Percentiles rank a stretch among this genome's conserved stretches.
phyloP scores from a whole-genome alignment of 305 asterid genomes.

The Striga hermonthica region DNA sequence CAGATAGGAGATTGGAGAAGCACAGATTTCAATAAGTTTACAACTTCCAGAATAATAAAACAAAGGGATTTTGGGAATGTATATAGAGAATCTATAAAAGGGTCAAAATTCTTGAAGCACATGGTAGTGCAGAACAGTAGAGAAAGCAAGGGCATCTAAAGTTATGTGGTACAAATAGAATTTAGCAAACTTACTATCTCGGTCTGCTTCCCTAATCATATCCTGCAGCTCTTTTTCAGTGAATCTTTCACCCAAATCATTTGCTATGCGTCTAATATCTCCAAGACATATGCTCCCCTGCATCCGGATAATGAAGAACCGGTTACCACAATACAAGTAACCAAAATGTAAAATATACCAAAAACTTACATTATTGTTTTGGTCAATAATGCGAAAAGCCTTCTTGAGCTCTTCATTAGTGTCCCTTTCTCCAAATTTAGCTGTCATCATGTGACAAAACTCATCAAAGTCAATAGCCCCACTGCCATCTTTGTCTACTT shows the following conservation, averaged over 20 bases:
- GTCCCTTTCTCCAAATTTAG: slow-evolving; percentile 91
- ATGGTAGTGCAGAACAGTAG: neutral
- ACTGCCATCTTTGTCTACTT: slow-evolving; percentile 91
- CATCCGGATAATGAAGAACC: slow-evolving; percentile 30
- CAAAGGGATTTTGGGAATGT: neutral
- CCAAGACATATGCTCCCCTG: slow-evolving; percentile 88
- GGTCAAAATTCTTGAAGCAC: neutral
- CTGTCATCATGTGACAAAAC: slow-evolving; percentile 92
- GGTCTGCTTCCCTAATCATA: slow-evolving; percentile 91
- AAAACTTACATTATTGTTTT: slow-evolving; percentile 69
- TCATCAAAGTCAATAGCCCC: slow-evolving; percentile 89
- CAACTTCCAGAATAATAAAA: slow-evolving; percentile 1
- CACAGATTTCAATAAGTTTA: neutral
- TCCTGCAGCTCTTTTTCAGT: slow-evolving; percentile 75
- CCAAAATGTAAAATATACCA: slow-evolving; percentile 24
- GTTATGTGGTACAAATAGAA: slow-evolving; percentile 13
- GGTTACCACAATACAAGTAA: slow-evolving; percentile 28
- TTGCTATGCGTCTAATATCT: slow-evolving; percentile 82
- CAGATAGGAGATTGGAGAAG: too few relatives aligned
- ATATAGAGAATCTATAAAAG: neutral
- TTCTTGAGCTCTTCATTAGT: slow-evolving; percentile 78
- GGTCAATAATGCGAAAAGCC: slow-evolving; percentile 85
- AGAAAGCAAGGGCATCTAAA: slow-evolving; percentile 10
- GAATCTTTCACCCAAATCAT: slow-evolving; percentile 75
- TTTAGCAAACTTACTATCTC: slow-evolving; percentile 64